Percentiles rank a stretch among this genome's conserved stretches.
Evolutionary conservation across 2,329 filamentous ascomycete genomes (phyloP).

Genomic region (Cucurbitaria berberidis): DNA sequence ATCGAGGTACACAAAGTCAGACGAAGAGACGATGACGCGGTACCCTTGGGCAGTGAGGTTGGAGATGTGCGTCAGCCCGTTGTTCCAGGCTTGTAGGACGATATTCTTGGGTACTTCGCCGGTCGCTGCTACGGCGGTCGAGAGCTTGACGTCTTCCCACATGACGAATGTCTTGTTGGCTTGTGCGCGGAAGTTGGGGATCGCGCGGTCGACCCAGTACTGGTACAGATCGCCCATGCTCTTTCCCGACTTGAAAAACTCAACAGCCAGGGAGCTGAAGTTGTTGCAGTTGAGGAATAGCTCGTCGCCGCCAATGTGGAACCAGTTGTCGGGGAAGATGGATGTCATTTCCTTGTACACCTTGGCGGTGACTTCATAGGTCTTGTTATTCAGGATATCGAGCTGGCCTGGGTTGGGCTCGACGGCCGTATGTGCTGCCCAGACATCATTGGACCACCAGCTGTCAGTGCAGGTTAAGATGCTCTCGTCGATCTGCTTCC

Average conservation of each 20-base stretch:
- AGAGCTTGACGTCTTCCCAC: constrained; percentile 63
- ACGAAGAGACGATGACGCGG: constrained; percentile 62
- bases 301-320: constrained; percentile 64
- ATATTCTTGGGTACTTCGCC: constrained; percentile 57
- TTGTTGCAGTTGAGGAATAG: constrained; percentile 64
- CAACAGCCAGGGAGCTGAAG: constrained; percentile 57
- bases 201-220: constrained; percentile 60
- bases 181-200: constrained; percentile 57
- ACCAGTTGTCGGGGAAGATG: constrained; percentile 60
- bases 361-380: constrained; percentile 60
- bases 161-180: constrained; percentile 61
- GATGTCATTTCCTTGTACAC: constrained; percentile 61
- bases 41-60: constrained; percentile 59
- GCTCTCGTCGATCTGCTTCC: constrained; percentile 62
- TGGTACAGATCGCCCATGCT: constrained; percentile 61
- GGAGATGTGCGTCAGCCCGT: constrained; percentile 58
- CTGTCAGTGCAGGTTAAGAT: constrained; percentile 63
- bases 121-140: constrained; percentile 51
- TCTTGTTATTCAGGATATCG: constrained; percentile 62
- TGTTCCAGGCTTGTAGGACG: constrained; percentile 63
- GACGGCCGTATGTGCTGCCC: constrained; percentile 61
- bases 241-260: constrained; percentile 60
- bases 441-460: constrained; percentile 68
- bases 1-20: constrained; percentile 64
- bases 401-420: constrained; percentile 64